phyloP scores from a whole-genome alignment of 164 flowering plant genomes.

The grape (Vitis vinifera) region ASM3070453v1 NC_081823.1:4158501-4159000 shows the following conservation, averaged over 20 bases:
- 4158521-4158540: conserved; percentile 62
- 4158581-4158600: conserved; percentile 72
- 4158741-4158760: conserved; percentile 57
- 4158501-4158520: conserved; percentile 36
- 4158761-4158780: conserved; percentile 66
- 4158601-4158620: conserved; percentile 95
- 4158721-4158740: conserved; percentile 26
- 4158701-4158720: conserved; percentile 7
- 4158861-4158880: conserved; percentile 76
- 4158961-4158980: conserved; percentile 46
- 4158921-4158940: conserved; percentile 40
- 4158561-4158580: conserved; percentile 68
- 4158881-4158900: conserved; percentile 47
- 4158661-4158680: conserved; percentile 38
- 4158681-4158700: conserved; percentile 8
- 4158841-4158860: conserved; percentile 70
- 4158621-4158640: conserved; percentile 83
- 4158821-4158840: conserved; percentile 67
- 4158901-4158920: conserved; percentile 12
- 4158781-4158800: conserved; percentile 57
- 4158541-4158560: conserved; percentile 74
- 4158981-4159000: conserved; percentile 59
- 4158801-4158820: conserved; percentile 70
- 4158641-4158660: conserved; percentile 87
- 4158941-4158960: conserved; percentile 58